Base-by-base conservation (phyloP, 164 flowering plant species). In the Vitis vinifera region DNA sequence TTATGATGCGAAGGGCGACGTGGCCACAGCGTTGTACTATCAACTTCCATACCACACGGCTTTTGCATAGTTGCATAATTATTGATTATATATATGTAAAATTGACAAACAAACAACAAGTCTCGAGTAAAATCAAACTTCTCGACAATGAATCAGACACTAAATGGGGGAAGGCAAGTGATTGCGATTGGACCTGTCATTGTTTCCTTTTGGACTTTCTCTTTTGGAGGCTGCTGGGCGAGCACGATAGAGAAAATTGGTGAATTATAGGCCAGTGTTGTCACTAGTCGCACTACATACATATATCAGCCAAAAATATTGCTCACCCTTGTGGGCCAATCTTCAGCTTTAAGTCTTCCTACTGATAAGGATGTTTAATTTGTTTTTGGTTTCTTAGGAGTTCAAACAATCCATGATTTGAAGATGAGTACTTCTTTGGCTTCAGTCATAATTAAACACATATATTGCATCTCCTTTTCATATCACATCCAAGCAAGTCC, bases 221-320 rank as follows among this genome's bases (percentile, higher is more conserved):
- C 63, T 14, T 58, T 56, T 48, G 68, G 74, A 71, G 74, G 74
- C 68, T 71, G 68, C 66, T 27, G 30, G 51, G 10, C 4, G 10
- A 64, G 23, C 63, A 68, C 63, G 51, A 48, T 15, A 55, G 30
- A 0, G 13, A 30, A 37, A 37, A 37, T 37, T 3, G 44, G 44
- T 37, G 44, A 37, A 37, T 37, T 37, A 37, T 37, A 37, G 44
- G 44, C 7, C 44, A 37, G 66, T 63, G 55, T 63, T 65, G 58
- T 65, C 58, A 65, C 52, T 65, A 12, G 58, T 65, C 68, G 10
- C 16, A 23, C 52, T 65, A 65, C 55, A 23, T 63, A 51, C 12
- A 12, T 27, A 9, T 2, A 3, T 23, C 44, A 3, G 44, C 44
- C 44, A 37, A 37, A 37, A 65, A 51, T 51, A 51, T n/a, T 12